Evolutionary conservation across 2,329 filamentous ascomycete genomes (phyloP).

Genomic region (Dactylellina leptospora): DNA sequence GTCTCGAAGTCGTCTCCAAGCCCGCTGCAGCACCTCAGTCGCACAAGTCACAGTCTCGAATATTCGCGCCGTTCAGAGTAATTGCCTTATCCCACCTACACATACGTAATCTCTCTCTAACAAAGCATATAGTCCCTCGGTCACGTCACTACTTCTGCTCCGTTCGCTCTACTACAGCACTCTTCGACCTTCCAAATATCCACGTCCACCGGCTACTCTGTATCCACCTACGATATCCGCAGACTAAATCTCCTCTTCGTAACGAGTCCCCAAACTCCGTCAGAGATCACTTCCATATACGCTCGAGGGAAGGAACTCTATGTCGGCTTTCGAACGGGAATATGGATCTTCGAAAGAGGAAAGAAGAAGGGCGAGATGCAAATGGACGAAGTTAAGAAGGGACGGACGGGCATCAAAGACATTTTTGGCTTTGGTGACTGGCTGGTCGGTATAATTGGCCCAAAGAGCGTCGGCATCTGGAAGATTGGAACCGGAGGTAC

Average conservation of each 20-base stretch:
- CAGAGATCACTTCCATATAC: conserved; percentile 63
- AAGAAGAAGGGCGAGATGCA: conserved; percentile 81
- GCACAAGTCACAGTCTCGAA: conserved; percentile 69
- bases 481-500: conserved; percentile 77
- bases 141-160: conserved; percentile 86
- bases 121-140: conserved; percentile 76
- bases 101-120: conserved; percentile 4
- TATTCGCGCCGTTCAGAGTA: conserved; percentile 94
- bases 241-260: conserved; percentile 91
- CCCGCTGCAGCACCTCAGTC: conserved; percentile 3
- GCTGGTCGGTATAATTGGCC: conserved; percentile 79
- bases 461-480: conserved; percentile 84
- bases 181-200: conserved; percentile 97
- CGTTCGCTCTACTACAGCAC: conserved; percentile 86
- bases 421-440: conserved; percentile 88
- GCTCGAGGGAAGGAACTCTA: conserved; percentile 51
- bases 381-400: conserved; percentile 63
- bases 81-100: conserved; percentile 57
- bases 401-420: conserved; percentile 66
- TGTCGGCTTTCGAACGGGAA: conserved; percentile 65
- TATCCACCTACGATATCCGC: conserved; percentile 95
- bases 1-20: conserved; percentile 36
- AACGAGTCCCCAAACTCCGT: conserved; percentile 86
- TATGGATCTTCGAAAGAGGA: conserved; percentile 93
- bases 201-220: conserved; percentile 85